Conservation (phyloP, 1,139 yeast genomes). For the Yamadazyma epiphylla region DNA sequence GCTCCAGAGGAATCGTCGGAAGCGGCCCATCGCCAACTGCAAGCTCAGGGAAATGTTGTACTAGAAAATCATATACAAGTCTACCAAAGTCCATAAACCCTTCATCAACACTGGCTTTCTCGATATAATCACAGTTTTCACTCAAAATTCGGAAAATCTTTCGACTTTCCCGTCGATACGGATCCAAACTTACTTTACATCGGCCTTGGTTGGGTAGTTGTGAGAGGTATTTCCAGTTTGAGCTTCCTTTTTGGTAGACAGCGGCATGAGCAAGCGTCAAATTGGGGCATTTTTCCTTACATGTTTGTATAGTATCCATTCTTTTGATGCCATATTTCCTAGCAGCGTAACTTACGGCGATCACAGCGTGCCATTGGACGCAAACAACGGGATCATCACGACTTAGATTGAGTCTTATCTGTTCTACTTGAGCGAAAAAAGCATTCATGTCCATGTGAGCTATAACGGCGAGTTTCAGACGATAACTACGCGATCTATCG, state of each 20-base stretch:
- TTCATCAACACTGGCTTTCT: slow-evolving; percentile 96
- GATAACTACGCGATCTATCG: slow-evolving; percentile 41
- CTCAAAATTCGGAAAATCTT: slow-evolving; percentile 66
- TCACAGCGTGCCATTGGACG: slow-evolving; percentile 86
- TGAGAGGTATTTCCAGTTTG: slow-evolving; percentile 66
- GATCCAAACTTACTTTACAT: slow-evolving; percentile 87
- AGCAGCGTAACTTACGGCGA: slow-evolving; percentile 91
- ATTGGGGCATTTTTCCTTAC: slow-evolving; percentile 69
- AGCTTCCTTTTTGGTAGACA: slow-evolving; percentile 83
- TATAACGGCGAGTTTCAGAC: slow-evolving; percentile 73
- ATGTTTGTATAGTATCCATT: slow-evolving; percentile 68
- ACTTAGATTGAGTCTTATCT: slow-evolving; percentile 61
- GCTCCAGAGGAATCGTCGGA: slow-evolving; percentile 48
- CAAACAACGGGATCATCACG: slow-evolving; percentile 84
- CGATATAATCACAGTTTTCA: slow-evolving; percentile 59
- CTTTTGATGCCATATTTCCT: slow-evolving; percentile 76
- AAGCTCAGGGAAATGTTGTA: slow-evolving; percentile 23
- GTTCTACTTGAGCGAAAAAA: slow-evolving; percentile 93
- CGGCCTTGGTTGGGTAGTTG: slow-evolving; percentile 41
- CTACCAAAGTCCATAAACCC: slow-evolving; percentile 80
- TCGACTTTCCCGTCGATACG: slow-evolving; percentile 83
- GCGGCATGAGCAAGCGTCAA: slow-evolving; percentile 88
- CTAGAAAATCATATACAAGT: slow-evolving; percentile 20
- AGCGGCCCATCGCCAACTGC: slow-evolving; percentile 23
- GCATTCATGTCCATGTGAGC: slow-evolving; percentile 92